Evolutionary conservation across 495 filamentous ascomycete genomes (phyloP), one percentile per base, ranked within the genome.

Genomic region (Viridothelium virens): DNA sequence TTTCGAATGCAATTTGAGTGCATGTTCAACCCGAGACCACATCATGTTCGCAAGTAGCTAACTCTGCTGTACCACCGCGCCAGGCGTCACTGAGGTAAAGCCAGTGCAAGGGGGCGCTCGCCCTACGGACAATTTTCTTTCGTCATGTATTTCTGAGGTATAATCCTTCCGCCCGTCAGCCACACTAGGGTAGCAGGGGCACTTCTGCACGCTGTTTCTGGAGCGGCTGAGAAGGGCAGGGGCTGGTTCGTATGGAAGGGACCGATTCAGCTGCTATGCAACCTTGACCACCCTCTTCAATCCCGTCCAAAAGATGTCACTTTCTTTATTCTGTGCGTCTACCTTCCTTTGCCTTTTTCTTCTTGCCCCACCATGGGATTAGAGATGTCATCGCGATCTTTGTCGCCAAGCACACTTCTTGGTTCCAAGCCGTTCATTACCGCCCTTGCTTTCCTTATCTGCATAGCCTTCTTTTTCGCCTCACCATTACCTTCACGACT

Each of bases 341-440:
- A 59, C 14, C 36, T 3, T 36, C 53, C 18, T 10, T 14, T 36
- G 7, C 53, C 18, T 36, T 11, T 31, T 36, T 18, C 53, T 36
- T 14, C 31, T 9, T 34, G 53, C 53, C 36, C 3, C 53, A 36
- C 5, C 53, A 59, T 59, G 53, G 31, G 53, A 59, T 59, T 59
- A 33, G 53, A 59, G 18, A 59, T 10, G 53, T 10, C 31, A 7
- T 59, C 53, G 7, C 53, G 25, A 14, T 59, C 31, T 36, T 59
- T 36, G 7, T 59, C 53, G 53, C 53, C 53, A 33, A 59, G 11
- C 31, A 34, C 25, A 36, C 25, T 59, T 14, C 6, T 59, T 59
- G 25, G 53, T 2, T 59, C 53, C 25, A 59, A 59, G 31, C 53
- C 53, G 31, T 59, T 59, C 53, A 59, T 59, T 59, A 18, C 53